phyloP scores from a whole-genome alignment of 306 rosid genomes.

The Calophaca sinica region DNA sequence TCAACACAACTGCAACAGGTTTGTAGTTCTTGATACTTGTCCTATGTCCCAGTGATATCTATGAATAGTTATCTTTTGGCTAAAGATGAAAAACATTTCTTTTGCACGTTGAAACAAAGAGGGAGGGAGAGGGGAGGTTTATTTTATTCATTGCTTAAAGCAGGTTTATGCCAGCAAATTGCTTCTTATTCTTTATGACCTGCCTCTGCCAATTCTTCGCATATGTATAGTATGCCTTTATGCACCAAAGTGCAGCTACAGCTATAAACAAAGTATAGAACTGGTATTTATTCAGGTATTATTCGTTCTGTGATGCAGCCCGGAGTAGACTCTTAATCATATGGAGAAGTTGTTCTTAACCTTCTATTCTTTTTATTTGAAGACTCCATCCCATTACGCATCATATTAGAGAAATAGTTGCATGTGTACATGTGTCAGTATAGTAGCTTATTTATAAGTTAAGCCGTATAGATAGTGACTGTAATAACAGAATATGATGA shows the following conservation, averaged over 20 bases:
- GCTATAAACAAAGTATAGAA: background rate
- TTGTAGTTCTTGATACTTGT: slow-evolving; percentile 50
- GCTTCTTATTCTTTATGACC: slow-evolving; percentile 30
- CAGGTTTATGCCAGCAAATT: slow-evolving; percentile 25
- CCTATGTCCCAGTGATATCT: slow-evolving; percentile 39
- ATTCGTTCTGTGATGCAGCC: background rate
- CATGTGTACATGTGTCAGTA: background rate
- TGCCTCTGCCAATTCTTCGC: background rate
- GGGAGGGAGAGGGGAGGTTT: slow-evolving; percentile 8
- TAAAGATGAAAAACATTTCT: slow-evolving; percentile 22
- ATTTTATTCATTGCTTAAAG: slow-evolving; percentile 36
- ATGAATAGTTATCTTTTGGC: slow-evolving; percentile 11
- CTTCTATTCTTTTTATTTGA: slow-evolving; percentile 9
- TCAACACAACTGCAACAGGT: slow-evolving; percentile 99
- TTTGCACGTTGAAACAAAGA: slow-evolving; percentile 32
- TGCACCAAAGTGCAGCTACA: slow-evolving; percentile 23
- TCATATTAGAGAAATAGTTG: background rate
- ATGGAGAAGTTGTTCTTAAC: background rate
- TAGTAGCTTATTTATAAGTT: background rate
- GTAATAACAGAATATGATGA: background rate
- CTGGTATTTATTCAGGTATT: background rate
- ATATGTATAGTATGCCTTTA: background rate
- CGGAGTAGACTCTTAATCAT: background rate
- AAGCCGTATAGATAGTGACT: background rate
- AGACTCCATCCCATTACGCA: background rate